Base-by-base conservation (phyloP, 306 rosid species). In the Dalbergia cochinchinensis region DNA sequence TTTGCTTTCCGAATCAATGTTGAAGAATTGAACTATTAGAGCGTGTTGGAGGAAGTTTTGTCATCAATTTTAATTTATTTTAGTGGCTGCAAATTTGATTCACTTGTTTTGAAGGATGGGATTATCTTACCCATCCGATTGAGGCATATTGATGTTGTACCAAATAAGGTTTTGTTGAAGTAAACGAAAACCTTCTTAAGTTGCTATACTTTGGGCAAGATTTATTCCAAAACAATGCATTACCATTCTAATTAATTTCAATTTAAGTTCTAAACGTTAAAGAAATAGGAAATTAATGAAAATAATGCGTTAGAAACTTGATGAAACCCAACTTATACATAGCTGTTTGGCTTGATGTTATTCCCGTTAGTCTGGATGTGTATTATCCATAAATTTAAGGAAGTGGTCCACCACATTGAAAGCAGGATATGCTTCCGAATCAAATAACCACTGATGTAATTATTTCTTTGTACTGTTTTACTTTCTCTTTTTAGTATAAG, bases 1-100 rank as follows among this genome's bases (percentile, higher is more conserved):
- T 92, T 72, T 65, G 80, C 90, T 66, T 92, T 94, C 57, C 87
- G 88, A 80, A 92, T 89, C 73, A 80, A 89, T 63, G 69, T 92
- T 51, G 99, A 92, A 19, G 97, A 92, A 80, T 82, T 92, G 83
- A 84, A 88, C 83, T 11, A 26, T 79, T 92, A 86, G 66, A 18
- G 42, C 19, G 34, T 77, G 31, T 47, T 67, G 45, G 71, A 31
- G 5, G 60, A 47, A 33, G n/a, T n/a, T 50, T 37, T 65, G n/a
- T 74, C 5, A 35, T 74, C 72, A 44, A 75, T 31, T 64, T 62
- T 75, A 44, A 2, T 86, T 45, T 48, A 15, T 16, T 53, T 60
- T 45, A 13, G 48, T 66, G 42, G 65, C 45, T 63, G 54, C 72
- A 74, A 64, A 63, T 65, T 72, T 53, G 42, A 44, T 57, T 65